phyloP scores from a whole-genome alignment of 2,329 filamentous ascomycete genomes.

The Penicillium psychrosexuale region DNA sequence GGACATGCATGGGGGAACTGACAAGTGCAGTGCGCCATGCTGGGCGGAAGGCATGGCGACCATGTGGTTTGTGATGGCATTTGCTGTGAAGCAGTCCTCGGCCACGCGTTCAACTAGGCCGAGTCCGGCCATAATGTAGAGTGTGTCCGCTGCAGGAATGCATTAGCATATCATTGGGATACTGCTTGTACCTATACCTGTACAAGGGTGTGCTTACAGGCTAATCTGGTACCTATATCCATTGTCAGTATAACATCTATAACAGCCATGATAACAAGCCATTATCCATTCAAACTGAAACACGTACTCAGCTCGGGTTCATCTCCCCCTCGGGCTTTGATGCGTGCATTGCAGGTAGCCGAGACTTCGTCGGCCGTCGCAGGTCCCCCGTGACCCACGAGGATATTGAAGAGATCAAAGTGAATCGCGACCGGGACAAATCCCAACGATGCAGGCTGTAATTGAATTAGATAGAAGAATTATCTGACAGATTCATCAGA shows the following conservation, averaged over 20 bases:
- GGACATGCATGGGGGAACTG: slow-evolving; percentile 6
- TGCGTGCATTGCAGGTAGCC: slow-evolving; percentile 18
- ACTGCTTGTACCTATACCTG: not conserved
- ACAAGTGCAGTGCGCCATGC: slow-evolving; percentile 41
- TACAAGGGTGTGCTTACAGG: slow-evolving; percentile 9
- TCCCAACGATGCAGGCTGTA: slow-evolving; percentile 34
- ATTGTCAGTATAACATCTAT: not conserved
- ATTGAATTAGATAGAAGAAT: not conserved
- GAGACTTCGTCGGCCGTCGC: slow-evolving; percentile 30
- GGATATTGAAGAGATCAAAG: slow-evolving; percentile 33
- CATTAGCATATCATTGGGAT: slow-evolving; percentile 5
- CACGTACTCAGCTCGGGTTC: slow-evolving; percentile 26
- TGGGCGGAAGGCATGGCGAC: slow-evolving; percentile 34
- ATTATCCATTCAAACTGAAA: not conserved
- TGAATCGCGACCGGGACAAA: slow-evolving; percentile 39
- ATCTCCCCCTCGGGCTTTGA: slow-evolving; percentile 8
- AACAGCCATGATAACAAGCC: not conserved
- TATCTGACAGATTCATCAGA: not conserved
- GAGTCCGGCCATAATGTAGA: slow-evolving; percentile 38
- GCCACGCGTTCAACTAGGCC: slow-evolving; percentile 33
- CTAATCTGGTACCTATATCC: slow-evolving; percentile 10
- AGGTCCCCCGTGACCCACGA: slow-evolving; percentile 25
- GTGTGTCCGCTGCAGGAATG: slow-evolving; percentile 32
- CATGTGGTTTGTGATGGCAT: slow-evolving; percentile 37
- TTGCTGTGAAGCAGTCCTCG: slow-evolving; percentile 32